phyloP scores from a whole-genome alignment of 768 basidiomycete species.

The Cyclocybe aegerita region DNA sequence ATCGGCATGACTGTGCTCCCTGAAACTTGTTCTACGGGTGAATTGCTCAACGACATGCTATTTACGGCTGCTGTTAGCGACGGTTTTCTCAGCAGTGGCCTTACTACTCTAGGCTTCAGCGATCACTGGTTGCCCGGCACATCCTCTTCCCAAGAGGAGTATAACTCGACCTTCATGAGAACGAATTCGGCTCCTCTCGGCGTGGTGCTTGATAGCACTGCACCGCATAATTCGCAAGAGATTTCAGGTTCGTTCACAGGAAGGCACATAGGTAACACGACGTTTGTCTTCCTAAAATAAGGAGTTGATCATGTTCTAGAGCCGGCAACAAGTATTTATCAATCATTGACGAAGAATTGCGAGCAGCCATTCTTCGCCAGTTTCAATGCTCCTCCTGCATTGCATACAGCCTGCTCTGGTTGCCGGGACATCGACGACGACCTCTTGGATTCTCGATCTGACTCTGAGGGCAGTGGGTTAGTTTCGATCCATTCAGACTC shows the following conservation, averaged over 20 bases:
- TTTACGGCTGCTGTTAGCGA: constrained; percentile 5
- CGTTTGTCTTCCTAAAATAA: too few species aligned
- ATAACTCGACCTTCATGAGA: constrained; percentile 10
- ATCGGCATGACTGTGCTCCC: too few species aligned
- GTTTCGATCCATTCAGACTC: background rate
- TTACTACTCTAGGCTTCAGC: background rate
- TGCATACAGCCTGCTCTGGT: background rate
- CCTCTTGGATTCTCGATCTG: background rate
- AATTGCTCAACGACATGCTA: too few species aligned
- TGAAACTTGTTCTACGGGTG: too few species aligned
- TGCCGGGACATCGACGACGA: background rate
- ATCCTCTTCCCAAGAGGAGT: constrained; percentile 16
- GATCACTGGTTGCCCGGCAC: constrained; percentile 19
- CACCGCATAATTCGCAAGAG: constrained; percentile 9
- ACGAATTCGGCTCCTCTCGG: constrained; percentile 3
- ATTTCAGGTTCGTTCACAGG: background rate
- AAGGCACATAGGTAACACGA: too few species aligned
- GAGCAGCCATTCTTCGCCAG: background rate
- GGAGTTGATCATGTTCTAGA: too few species aligned
- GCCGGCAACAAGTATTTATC: too few species aligned
- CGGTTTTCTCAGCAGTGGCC: background rate
- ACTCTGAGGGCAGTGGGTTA: constrained; percentile 5
- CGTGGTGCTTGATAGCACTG: background rate
- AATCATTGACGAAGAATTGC: too few species aligned
- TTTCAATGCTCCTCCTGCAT: background rate